Conservation (phyloP, 2,329 filamentous ascomycete species). For the Aspergillus uvarum region DNA sequence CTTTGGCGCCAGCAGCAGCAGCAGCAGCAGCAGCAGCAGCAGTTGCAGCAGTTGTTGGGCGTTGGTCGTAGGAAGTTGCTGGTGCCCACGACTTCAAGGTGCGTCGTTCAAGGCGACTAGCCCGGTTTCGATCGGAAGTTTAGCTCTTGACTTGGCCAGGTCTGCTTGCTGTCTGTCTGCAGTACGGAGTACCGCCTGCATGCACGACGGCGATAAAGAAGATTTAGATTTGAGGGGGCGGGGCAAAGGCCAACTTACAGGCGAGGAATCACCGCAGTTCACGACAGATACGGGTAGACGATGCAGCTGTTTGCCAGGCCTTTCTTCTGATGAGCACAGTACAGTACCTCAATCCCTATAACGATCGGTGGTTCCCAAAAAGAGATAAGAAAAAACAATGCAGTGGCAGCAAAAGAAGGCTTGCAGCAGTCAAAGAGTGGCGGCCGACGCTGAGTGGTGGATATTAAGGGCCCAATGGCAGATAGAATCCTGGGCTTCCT, state of each 20-base stretch:
- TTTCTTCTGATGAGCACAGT: not conserved
- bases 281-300: not conserved
- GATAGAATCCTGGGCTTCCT: not conserved
- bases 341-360: not conserved
- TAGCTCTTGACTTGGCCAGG: not conserved
- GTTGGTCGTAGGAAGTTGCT: not conserved
- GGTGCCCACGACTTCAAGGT: not conserved
- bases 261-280: not conserved
- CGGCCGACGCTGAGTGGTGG: not conserved
- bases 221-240: not conserved
- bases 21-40: no score
- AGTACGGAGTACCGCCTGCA: not conserved
- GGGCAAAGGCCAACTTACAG: not conserved
- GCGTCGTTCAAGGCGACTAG: not conserved
- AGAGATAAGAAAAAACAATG: not conserved
- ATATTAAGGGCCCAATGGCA: not conserved
- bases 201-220: not conserved
- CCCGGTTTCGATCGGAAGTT: not conserved
- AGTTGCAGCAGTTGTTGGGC: not conserved
- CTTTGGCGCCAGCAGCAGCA: slow-evolving; percentile 4
- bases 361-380: not conserved
- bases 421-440: not conserved
- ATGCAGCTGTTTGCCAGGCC: not conserved
- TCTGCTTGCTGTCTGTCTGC: not conserved
- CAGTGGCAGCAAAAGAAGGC: not conserved